phyloP scores from a whole-genome alignment of 2,329 filamentous ascomycete species.

The Diplocarpon mali region DNA sequence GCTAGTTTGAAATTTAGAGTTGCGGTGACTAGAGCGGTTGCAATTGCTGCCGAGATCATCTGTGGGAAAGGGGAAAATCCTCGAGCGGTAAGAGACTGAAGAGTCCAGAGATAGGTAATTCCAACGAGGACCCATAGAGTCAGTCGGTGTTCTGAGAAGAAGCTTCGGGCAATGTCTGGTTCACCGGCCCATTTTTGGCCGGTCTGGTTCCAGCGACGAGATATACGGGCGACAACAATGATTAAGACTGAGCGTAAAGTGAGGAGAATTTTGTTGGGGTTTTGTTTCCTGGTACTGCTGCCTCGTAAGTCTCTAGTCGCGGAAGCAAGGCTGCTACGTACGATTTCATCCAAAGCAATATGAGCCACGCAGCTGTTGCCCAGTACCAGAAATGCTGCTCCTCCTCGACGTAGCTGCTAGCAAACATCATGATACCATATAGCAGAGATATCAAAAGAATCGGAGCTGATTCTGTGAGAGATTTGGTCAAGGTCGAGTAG shows the following conservation, averaged over 20 bases:
- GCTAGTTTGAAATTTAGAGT: conserved; percentile 80
- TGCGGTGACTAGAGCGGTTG: conserved; percentile 35
- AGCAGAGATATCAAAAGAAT: conserved; percentile 42
- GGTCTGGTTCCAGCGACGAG: conserved; percentile 87
- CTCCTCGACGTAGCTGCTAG: conserved; percentile 94
- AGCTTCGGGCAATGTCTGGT: conserved; percentile 69
- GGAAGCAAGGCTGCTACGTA: conserved; percentile 3
- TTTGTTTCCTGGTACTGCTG: conserved; percentile 17
- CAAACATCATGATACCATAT: conserved; percentile 91
- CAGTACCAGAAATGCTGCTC: conserved; percentile 99
- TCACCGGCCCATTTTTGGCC: conserved; percentile 93
- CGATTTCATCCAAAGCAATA: conserved; percentile 39
- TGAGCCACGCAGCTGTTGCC: conserved; percentile 61
- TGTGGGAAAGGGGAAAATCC: conserved; percentile 23
- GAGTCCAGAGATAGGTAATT: conserved; percentile 50
- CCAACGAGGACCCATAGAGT: conserved; percentile 67
- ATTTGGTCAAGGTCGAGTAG: conserved; percentile 31
- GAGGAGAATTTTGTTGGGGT: conserved; percentile 8
- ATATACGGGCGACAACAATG: conserved; percentile 52
- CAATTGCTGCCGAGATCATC: conserved; percentile 24
- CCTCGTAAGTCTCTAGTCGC: conserved; percentile 11
- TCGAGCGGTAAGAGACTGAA: conserved; percentile 18
- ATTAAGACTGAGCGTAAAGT: conserved; percentile 32
- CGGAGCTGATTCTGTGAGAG: conserved; percentile 28
- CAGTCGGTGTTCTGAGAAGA: conserved; percentile 51